phyloP scores from a whole-genome alignment of 257 asterid species.

The Solanum sejunctum region DNA sequence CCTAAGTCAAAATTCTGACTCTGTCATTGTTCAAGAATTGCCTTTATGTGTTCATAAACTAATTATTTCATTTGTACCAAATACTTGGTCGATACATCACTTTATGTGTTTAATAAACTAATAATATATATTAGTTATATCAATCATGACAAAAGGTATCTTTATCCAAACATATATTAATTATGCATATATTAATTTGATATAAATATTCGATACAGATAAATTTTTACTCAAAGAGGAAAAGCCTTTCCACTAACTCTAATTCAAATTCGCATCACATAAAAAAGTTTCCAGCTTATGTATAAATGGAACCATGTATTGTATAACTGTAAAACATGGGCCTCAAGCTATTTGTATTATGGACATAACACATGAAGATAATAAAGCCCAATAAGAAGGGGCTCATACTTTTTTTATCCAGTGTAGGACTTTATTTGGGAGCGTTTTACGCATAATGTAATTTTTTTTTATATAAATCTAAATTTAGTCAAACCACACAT shows the following conservation, averaged over 20 bases:
- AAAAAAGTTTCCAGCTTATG: background rate
- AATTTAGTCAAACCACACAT: background rate
- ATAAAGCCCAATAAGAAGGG: background rate
- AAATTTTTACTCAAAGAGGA: background rate
- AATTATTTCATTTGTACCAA: background rate
- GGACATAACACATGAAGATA: background rate
- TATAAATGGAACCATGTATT: background rate
- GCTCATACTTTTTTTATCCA: background rate
- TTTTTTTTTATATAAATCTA: background rate
- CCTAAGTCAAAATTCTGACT: no score
- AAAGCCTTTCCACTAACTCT: background rate
- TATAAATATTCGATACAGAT: background rate
- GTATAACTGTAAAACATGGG: background rate
- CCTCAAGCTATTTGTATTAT: background rate
- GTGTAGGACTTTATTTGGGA: background rate
- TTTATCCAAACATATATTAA: background rate
- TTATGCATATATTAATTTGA: background rate
- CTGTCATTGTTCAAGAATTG: no score
- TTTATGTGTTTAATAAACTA: background rate
- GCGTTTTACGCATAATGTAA: background rate
- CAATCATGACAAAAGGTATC: background rate
- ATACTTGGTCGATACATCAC: background rate
- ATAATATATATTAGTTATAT: background rate
- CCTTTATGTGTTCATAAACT: no score
- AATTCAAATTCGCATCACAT: background rate